Conservation (phyloP, 2,329 filamentous ascomycete genomes). For the Colletotrichum sp. region DNA sequence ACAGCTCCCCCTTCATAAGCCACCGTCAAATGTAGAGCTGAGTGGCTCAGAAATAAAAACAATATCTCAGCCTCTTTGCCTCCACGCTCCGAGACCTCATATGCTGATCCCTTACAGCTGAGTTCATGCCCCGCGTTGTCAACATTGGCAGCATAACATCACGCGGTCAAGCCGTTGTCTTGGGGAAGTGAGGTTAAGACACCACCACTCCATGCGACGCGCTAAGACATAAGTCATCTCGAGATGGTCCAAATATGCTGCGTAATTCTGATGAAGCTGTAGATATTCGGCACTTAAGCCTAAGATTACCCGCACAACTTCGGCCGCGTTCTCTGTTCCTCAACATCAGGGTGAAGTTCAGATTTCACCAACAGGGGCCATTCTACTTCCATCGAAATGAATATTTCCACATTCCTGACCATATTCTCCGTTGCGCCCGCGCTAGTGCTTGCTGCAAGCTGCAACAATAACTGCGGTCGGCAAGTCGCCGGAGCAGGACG, state of each 20-base stretch:
- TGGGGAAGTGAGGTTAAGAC: background rate
- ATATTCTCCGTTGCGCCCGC: background rate
- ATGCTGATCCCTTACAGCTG: background rate
- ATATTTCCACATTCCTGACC: background rate
- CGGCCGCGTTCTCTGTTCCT: background rate
- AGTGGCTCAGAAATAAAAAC: background rate
- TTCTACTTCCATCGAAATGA: background rate
- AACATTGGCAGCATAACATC: background rate
- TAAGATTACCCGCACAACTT: background rate
- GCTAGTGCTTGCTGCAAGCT: background rate
- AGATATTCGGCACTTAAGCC: background rate
- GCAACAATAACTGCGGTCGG: conserved; percentile 19
- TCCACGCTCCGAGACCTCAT: background rate
- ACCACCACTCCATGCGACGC: background rate
- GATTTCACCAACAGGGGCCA: background rate
- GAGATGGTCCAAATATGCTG: background rate
- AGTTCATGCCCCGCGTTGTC: background rate
- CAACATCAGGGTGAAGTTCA: background rate
- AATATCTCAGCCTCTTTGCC: background rate
- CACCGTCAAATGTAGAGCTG: background rate
- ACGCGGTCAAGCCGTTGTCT: background rate
- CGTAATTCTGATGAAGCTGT: background rate
- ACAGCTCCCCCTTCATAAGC: background rate
- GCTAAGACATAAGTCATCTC: background rate
- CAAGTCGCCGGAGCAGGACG: conserved; percentile 3